Percentiles rank a stretch among this genome's conserved stretches.
Conservation (phyloP, 805 yeast species). For the Pichia heedii region DNA sequence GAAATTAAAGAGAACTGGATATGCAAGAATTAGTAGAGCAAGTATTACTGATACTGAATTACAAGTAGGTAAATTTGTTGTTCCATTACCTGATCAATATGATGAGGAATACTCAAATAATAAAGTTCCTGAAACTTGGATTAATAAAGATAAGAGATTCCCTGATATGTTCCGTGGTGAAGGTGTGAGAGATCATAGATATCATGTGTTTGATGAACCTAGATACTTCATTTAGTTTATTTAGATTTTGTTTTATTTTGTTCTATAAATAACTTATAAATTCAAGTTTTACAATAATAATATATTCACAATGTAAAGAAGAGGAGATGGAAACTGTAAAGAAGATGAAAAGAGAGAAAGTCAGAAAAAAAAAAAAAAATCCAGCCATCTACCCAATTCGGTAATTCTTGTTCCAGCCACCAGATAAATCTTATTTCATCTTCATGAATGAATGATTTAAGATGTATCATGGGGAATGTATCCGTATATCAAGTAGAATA, state of each 20-base stretch:
- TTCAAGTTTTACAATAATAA: no score
- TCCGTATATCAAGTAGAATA: no score
- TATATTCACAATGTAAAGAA: no score
- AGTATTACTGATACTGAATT: conserved; percentile 95
- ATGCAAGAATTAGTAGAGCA: conserved; percentile 88
- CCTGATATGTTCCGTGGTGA: conserved; percentile 76
- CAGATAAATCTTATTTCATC: no score
- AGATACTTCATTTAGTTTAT: conserved; percentile 46
- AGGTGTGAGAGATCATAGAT: conserved; percentile 88
- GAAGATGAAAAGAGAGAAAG: background rate
- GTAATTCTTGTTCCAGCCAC: conserved; percentile 1
- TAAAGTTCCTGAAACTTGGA: conserved; percentile 37
- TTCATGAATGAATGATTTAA: no score
- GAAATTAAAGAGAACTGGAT: conserved; percentile 77
- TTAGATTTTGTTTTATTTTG: background rate
- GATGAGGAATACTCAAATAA: conserved; percentile 25
- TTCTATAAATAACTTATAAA: background rate
- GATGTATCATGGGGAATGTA: no score
- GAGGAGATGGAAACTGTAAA: no score
- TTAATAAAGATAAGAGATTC: conserved; percentile 45
- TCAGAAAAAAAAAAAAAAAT: background rate
- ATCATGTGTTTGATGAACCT: conserved; percentile 94
- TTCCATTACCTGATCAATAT: conserved; percentile 26
- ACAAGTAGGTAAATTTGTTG: conserved; percentile 86
- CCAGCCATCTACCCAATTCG: conserved; percentile 8